Base-by-base conservation (phyloP, 306 rosid genomes). In the Cicer judaicum region DNA sequence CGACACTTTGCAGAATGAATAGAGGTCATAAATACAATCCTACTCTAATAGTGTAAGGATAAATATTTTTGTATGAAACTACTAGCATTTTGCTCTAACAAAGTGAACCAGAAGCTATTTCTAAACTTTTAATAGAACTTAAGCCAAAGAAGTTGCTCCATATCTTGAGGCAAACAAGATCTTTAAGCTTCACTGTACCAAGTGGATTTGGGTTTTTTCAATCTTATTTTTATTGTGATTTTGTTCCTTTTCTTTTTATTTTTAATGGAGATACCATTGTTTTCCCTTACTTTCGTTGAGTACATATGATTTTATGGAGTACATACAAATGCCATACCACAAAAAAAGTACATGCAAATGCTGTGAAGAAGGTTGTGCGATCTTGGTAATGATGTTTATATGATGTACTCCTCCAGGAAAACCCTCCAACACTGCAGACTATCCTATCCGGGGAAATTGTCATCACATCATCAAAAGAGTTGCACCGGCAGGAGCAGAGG, bases 401-500 rank as follows among this genome's bases (percentile, higher is more conserved):
- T 77, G 41, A 74, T 83, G 77, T 82, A 42, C 72, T 77, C 61
- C 70, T 85, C 79, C 82, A 93, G 98, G 98, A 91, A 55, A 88
- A 81, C 48, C 83, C 96, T 80, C 85, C 91, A 12, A 78, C 87
- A 38, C 91, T 91, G 78, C 94, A 88, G 85, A 89, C 88, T 72
- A 82, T 88, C 48, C 77, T 93, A 43, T 88, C 93, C 60, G 96
- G 96, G 75, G 97, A 93, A 74, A 79, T 73, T 47, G 74, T 79
- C 61, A 76, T 82, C 68, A 79, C 90, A 69, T 89, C 87, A 10
- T 75, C 73, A 6, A 90, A 91, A 79, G 97, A 91, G 78, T 78
- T 85, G 55, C 92, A 82, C 13, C 90, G 94, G 67, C 88, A 82
- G 74, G 97, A 93, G 77, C 98, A 91, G 83, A 89, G 94, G 85